Conservation (phyloP, 2,329 filamentous ascomycete genomes). For the Penicillium rolfsii region DNA sequence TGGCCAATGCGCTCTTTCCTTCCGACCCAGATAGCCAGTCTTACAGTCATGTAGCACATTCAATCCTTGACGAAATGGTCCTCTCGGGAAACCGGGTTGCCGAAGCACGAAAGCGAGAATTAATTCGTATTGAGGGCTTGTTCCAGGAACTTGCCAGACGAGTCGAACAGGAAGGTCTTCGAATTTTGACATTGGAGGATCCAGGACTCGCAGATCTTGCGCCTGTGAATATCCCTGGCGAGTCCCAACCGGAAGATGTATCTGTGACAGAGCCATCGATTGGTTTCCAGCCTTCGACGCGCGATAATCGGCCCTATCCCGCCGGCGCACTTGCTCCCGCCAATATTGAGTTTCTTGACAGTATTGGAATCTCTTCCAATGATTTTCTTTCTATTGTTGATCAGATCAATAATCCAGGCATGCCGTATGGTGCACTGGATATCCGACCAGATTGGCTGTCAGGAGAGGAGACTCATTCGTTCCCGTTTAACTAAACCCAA, state of each 20-base stretch:
- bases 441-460: constrained; percentile 8
- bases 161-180: constrained; percentile 34
- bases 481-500: neutral
- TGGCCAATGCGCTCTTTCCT: constrained; percentile 15
- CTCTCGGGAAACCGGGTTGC: constrained; percentile 42
- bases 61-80: constrained; percentile 43
- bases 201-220: constrained; percentile 11
- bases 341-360: constrained; percentile 30
- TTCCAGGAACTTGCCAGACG: constrained; percentile 34
- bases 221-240: constrained; percentile 2
- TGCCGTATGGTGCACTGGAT: constrained; percentile 11
- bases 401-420: constrained; percentile 36
- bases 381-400: constrained; percentile 47
- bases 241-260: neutral
- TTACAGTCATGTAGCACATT: constrained; percentile 21
- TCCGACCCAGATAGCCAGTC: constrained; percentile 4
- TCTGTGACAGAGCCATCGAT: neutral
- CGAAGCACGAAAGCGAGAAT: constrained; percentile 38
- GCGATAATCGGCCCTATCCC: neutral
- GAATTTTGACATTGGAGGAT: constrained; percentile 24
- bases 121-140: constrained; percentile 34
- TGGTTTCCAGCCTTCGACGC: neutral
- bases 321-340: neutral
- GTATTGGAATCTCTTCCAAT: constrained; percentile 46
- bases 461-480: neutral